Base-by-base conservation (phyloP, 805 yeast species). In the Yamadazyma olivae region DNA sequence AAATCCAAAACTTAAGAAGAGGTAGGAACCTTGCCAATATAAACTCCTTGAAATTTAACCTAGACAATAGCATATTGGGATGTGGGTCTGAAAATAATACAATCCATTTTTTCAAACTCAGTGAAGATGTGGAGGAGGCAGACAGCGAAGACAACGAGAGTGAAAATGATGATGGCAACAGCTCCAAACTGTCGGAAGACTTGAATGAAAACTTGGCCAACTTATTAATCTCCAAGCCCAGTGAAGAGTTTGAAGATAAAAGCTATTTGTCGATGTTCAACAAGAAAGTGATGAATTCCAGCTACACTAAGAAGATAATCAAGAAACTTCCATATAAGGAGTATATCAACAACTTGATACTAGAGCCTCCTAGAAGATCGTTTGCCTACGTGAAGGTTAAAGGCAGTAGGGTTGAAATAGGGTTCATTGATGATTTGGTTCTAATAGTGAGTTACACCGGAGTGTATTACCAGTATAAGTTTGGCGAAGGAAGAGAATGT, bases 291-390 rank as follows among this genome's bases (percentile, higher is more conserved):
- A 50, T 64, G 34, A 58, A 62, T 36, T 63, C 64, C 28, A 54
- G 35, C 33, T 66, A 65, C 41, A 63, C 73, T 19, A 57, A 62
- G 46, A 55, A 59, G 33, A 38, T 67, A 21, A 54, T 66, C 27
- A 63, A 59, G 34, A 62, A 58, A 29, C 46, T 68, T 7, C 74
- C 74, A 3, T 67, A 67, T 40, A 59, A 58, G 38, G 57, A 63
- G 33, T 67, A 66, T 48, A 40, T 67, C 38, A 66, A 63, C 30
- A 67, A 64, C 37, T 49, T 67, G 30, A 58, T 67, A 5, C 59
- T 68, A 64, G 68, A 63, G 35, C 69, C 70, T 1, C 73, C 74
- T 3, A 48, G 56, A 27, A 43, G 74, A 26, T 64, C 71, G 4
- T 68, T 67, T 51, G 70, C 70, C 14, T 65, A 52, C 40, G 58